These are phyloP conservation scores for Botrytis squamosa DNA, from an alignment of 2,329 filamentous ascomycete species.

Conservation along the genomic window DNA sequence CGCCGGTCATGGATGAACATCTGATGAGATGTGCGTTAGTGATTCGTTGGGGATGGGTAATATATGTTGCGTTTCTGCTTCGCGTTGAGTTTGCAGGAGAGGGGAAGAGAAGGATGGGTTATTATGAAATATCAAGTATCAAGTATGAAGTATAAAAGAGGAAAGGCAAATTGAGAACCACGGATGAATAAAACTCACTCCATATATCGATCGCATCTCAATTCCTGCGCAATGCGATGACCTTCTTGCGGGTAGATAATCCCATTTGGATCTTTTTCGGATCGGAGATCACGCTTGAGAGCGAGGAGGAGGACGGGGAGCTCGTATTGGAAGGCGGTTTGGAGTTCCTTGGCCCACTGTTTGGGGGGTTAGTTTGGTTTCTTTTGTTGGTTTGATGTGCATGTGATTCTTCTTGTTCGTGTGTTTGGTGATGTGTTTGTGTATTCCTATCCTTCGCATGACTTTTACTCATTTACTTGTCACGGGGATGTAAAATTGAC, in stretches of 20 bases:
- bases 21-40: not conserved
- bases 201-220: constrained; percentile 62
- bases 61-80: not conserved
- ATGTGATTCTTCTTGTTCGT: not conserved
- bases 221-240: constrained; percentile 54
- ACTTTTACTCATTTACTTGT: not conserved
- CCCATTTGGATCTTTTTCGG: constrained; percentile 57
- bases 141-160: no score
- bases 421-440: not conserved
- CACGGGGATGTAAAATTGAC: not conserved
- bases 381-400: not conserved
- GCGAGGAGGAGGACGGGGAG: constrained; percentile 58
- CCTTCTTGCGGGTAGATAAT: constrained; percentile 62
- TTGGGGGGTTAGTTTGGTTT: constrained; percentile 1
- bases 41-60: not conserved
- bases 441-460: not conserved
- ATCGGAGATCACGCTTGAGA: constrained; percentile 58
- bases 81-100: not conserved
- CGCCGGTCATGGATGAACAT: constrained; percentile 18
- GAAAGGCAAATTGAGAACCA: no score
- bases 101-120: not conserved
- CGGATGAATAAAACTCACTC: constrained; percentile 46
- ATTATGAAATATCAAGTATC: not conserved
- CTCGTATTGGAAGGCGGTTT: constrained; percentile 48
- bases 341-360: constrained; percentile 59